phyloP scores from a whole-genome alignment of 371 early-diverging fungal species.

The Mortierella sp. region DNA sequence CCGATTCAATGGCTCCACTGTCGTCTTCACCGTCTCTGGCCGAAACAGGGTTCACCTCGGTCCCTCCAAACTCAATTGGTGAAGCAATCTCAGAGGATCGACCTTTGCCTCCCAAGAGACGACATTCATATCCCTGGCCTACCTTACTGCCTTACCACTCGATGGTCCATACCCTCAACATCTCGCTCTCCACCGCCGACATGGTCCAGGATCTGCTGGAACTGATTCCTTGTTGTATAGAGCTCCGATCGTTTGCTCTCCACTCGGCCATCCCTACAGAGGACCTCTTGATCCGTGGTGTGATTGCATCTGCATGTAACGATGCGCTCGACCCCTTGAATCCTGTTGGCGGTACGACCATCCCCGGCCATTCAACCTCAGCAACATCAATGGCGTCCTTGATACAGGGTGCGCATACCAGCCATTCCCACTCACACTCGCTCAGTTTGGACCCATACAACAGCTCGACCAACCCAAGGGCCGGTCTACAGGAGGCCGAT shows the following conservation, averaged over 20 bases:
- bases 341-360: not conserved
- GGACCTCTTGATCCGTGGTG: slow-evolving; percentile 35
- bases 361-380: not conserved
- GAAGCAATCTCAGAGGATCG: not conserved
- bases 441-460: slow-evolving; percentile 29
- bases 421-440: slow-evolving; percentile 18
- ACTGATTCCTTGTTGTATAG: slow-evolving; percentile 46
- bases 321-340: slow-evolving; percentile 28
- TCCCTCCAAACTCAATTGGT: not conserved
- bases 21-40: not conserved
- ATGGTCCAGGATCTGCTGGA: slow-evolving; percentile 48
- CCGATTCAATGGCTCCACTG: not conserved
- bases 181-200: slow-evolving; percentile 39
- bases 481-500: slow-evolving; percentile 22
- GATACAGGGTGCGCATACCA: not conserved
- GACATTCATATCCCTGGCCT: slow-evolving; percentile 56
- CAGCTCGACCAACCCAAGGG: slow-evolving; percentile 9
- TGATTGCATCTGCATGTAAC: slow-evolving; percentile 22
- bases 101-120: slow-evolving; percentile 2
- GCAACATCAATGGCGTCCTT: slow-evolving; percentile 5
- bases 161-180: slow-evolving; percentile 42
- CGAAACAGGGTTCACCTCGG: not conserved
- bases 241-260: slow-evolving; percentile 43
- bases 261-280: slow-evolving; percentile 42
- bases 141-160: slow-evolving; percentile 49